A percentile compares a stretch with the other conserved stretches of the same genome.
phyloP scores from a whole-genome alignment of 257 asterid genomes.

The Parsonsia alboflavescens region DNA sequence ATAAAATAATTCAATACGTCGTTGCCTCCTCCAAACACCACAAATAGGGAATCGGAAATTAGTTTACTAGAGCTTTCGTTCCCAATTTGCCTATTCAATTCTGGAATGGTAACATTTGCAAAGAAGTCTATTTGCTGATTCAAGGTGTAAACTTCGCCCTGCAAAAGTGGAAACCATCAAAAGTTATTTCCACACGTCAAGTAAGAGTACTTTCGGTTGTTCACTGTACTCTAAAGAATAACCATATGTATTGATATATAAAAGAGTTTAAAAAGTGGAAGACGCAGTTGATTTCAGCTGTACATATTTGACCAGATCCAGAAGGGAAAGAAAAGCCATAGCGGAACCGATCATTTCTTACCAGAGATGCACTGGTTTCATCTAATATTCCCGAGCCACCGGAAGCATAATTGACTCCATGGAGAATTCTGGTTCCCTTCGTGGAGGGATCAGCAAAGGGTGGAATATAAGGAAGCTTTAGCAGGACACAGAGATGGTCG shows the following conservation, averaged over 20 bases:
- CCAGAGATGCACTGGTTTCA: constrained; percentile 50
- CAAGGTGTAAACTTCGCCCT: constrained; percentile 56
- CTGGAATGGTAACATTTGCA: constrained; percentile 50
- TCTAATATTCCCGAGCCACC: constrained; percentile 84
- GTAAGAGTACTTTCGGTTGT: no score
- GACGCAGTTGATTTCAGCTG: no score
- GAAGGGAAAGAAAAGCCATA: no score
- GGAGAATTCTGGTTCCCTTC: constrained; percentile 38
- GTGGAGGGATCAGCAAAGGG: constrained; percentile 59
- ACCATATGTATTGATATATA: no score
- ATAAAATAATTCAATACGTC: constrained; percentile 69
- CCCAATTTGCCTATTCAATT: constrained; percentile 40
- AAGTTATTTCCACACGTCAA: no score
- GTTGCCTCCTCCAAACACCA: constrained; percentile 70
- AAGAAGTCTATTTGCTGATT: constrained; percentile 54
- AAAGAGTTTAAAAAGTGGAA: no score
- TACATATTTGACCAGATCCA: no score
- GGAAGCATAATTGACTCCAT: constrained; percentile 72
- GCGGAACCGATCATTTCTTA: constrained; percentile 26
- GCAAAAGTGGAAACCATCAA: constrained; percentile 1
- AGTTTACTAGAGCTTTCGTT: neutral
- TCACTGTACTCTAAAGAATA: no score
- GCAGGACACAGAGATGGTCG: constrained; percentile 48
- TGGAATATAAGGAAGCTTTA: constrained; percentile 48
- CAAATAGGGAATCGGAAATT: constrained; percentile 42